phyloP scores from a whole-genome alignment of 1,284 basidiomycete genomes.

The Coniferiporia weirii region DNA sequence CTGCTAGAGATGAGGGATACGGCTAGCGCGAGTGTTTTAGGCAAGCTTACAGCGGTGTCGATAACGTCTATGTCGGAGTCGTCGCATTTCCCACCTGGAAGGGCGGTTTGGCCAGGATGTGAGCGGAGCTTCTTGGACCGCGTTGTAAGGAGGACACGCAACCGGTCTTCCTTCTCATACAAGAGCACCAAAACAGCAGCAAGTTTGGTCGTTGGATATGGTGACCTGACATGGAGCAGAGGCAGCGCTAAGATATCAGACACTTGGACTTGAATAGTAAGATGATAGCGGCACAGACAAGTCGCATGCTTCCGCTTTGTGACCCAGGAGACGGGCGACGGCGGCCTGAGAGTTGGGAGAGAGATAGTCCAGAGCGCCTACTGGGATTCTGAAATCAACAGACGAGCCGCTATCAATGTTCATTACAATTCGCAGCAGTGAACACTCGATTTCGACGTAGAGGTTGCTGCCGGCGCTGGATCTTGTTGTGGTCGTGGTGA shows the following conservation, averaged over 20 bases:
- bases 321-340: conserved; percentile 37
- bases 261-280: conserved; percentile 1
- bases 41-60: conserved; percentile 63
- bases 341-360: conserved; percentile 32
- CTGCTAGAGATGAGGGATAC: conserved; percentile 32
- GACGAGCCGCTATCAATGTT: neutral
- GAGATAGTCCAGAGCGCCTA: conserved; percentile 25
- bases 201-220: conserved; percentile 41
- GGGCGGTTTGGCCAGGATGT: conserved; percentile 75
- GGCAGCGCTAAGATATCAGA: conserved; percentile 3
- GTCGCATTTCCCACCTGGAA: conserved; percentile 82
- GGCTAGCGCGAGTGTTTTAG: conserved; percentile 3
- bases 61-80: conserved; percentile 56
- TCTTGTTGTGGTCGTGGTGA: too few relatives aligned
- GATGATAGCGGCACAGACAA: conserved; percentile 41
- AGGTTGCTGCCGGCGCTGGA: too few relatives aligned
- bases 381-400: conserved; percentile 5
- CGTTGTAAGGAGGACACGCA: conserved; percentile 80
- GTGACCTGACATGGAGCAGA: conserved; percentile 35
- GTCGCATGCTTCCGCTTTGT: conserved; percentile 39
- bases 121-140: conserved; percentile 72
- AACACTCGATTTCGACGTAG: neutral
- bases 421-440: neutral
- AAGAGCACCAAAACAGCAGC: conserved; percentile 78
- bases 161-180: conserved; percentile 57